Base-by-base conservation (phyloP, 495 filamentous ascomycete genomes). In the Penicillium malachiteum region DNA sequence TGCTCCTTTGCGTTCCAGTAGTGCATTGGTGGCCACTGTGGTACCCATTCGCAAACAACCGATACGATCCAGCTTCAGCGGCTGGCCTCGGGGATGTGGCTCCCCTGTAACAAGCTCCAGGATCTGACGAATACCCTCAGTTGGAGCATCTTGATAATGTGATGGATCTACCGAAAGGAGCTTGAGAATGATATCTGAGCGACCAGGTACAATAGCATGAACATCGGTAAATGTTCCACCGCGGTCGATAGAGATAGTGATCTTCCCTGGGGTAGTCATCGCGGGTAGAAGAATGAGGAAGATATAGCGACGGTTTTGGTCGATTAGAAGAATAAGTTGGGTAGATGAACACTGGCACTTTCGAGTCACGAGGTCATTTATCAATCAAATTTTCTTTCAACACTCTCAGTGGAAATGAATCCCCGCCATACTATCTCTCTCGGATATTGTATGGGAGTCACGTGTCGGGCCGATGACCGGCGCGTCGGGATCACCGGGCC, bases 1-100 rank as follows among this genome's bases (percentile, higher is more conserved):
- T 71, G 96, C 94, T 6, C 94, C 94, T 71, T 97, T 98, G 54
- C 94, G 74, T 71, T 98, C 95, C 1, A 98, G 78, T 52, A 98
- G 71, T n/a, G 90, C 90, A 68, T 95, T 95, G 12, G 90, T 95
- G 0, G 90, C 90, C 26, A 95, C 90, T 3, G 90, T 95, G 16
- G 90, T 95, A 31, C 90, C 90, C 90, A 95, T 93, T 47, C 90
- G 86, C 52, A 94, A 89, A 39, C 86, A 89, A 50, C 91, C 86
- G 61, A 98, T 97, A 30, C 65, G 66, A 37, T 87, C 84, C 3
- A 93, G 95, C 69, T 96, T 91, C 31, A 97, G 70, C 0, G 91
- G 81, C 67, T 90, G 76, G 13, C 91, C 92, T 14, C 92, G 83
- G 0, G 91, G 89, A 31, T 94, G 87, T 39, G 92, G 80, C 45